phyloP scores from a whole-genome alignment of 2,329 filamentous ascomycete genomes.

The Arthrobotrys entomopaga region DNA sequence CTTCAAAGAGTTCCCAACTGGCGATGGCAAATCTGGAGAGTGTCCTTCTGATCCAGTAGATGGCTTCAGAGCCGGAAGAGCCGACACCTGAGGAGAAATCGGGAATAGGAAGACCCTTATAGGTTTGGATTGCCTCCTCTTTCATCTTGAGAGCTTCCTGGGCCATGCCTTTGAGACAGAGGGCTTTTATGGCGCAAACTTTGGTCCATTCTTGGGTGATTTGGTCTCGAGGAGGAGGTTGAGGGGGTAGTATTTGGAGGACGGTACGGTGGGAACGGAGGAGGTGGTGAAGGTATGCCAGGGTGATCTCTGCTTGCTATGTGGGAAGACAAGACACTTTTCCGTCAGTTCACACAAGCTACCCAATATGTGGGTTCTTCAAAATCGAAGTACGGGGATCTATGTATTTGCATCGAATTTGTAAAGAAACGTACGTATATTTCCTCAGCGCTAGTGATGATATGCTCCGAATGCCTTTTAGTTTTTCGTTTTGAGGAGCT shows the following conservation, averaged over 20 bases:
- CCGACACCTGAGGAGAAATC: conserved; percentile 48
- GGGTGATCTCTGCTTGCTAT: conserved; percentile 54
- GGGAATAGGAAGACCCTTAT: conserved; percentile 42
- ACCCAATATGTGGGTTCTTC: no score
- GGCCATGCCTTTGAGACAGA: conserved; percentile 51
- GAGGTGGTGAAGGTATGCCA: conserved; percentile 52
- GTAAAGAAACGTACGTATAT: conserved; percentile 49
- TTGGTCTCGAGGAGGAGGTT: conserved; percentile 34
- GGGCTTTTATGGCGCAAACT: conserved; percentile 49
- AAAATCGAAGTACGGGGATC: background rate
- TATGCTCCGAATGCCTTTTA: conserved; percentile 36
- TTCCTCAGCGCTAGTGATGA: conserved; percentile 43
- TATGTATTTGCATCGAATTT: background rate
- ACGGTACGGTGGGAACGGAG: conserved; percentile 46
- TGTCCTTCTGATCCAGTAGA: conserved; percentile 52
- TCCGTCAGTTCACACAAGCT: conserved; percentile 16
- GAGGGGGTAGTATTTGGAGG: conserved; percentile 39
- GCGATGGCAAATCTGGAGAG: conserved; percentile 50
- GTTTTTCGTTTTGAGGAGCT: conserved; percentile 38
- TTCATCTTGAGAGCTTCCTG: conserved; percentile 49
- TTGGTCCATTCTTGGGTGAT: conserved; percentile 55
- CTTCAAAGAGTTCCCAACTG: conserved; percentile 54
- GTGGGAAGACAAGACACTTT: conserved; percentile 14
- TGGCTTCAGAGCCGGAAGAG: conserved; percentile 39
- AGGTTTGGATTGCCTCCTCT: conserved; percentile 49